Evolutionary conservation across 2,329 filamentous ascomycete genomes (phyloP).

Genomic region (Cordyceps pruinosa): DNA sequence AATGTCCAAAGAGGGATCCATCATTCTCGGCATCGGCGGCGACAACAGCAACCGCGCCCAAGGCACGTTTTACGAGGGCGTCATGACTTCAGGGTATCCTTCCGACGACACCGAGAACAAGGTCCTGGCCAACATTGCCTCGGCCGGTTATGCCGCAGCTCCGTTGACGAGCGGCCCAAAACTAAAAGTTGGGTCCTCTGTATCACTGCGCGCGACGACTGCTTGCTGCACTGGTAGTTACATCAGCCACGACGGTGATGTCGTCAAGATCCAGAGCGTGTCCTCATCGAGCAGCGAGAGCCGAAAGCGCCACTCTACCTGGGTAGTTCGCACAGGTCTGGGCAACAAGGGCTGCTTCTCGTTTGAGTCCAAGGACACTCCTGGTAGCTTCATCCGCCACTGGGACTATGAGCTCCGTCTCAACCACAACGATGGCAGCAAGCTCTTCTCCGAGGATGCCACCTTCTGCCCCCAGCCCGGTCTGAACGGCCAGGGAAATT

Average conservation of each 20-base stretch:
- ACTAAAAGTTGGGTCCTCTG: conserved; percentile 41
- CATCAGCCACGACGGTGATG: conserved; percentile 42
- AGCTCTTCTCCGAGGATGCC: conserved; percentile 53
- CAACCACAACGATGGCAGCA: conserved; percentile 44
- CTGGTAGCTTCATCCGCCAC: conserved; percentile 54
- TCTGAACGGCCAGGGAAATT: conserved; percentile 43
- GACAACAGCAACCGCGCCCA: conserved; percentile 55
- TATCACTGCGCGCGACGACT: conserved; percentile 51
- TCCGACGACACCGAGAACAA: conserved; percentile 50
- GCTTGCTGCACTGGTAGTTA: conserved; percentile 47
- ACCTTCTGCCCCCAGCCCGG: conserved; percentile 53
- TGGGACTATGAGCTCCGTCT: conserved; percentile 44
- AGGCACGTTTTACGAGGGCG: conserved; percentile 60
- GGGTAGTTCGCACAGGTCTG: conserved; percentile 48
- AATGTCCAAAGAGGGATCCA: conserved; percentile 59
- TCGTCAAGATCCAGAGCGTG: conserved; percentile 47
- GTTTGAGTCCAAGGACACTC: conserved; percentile 52
- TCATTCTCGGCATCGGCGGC: conserved; percentile 64
- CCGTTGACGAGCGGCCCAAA: conserved; percentile 41
- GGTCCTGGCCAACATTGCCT: conserved; percentile 54
- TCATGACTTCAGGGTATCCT: conserved; percentile 56
- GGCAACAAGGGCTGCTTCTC: conserved; percentile 51
- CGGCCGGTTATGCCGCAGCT: conserved; percentile 45
- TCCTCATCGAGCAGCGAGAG: conserved; percentile 40
- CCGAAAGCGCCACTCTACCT: conserved; percentile 46